Evolutionary conservation across 176 grass and related monocot genomes (phyloP), one percentile per base, ranked within the genome.

Genomic region (Eremochloa ophiuroides): DNA sequence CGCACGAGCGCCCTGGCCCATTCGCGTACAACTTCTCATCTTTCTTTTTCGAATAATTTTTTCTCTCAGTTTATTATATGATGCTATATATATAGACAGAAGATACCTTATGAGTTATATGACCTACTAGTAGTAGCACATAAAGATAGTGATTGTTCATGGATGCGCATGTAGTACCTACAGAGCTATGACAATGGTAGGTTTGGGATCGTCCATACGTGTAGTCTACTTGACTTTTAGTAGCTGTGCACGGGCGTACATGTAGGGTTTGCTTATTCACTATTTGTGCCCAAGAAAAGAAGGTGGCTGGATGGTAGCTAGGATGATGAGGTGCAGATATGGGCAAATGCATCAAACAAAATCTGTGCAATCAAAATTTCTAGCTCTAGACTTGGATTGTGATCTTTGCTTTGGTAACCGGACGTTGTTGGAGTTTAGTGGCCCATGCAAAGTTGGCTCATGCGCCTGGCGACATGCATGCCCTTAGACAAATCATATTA

Each of bases 1-100:
- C 80, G 51, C 90, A 93, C 92, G 92, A 89, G 92, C 87, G 88
- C 88, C 87, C 60, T 83, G 91, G 31, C 83, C 84, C 90, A 94
- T 85, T 22, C 68, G 47, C 44, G 66, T 17, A 65, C 41, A 55
- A 46, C 74, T 67, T 78, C 20, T 34, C 29, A 53, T 39, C 33
- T 40, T 62, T 87, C 26, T 82, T 63, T 87, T 87, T 9, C 8
- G 7, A 56, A 12, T 61, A 4, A 0, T 26, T 58, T 67, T 27
- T 9, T 0, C 25, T 30, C 3, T 41, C 4, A 6, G 20, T 5
- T 44, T 17, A 30, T 15, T 2, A 22, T 11, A 29, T 58, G n/a
- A n/a, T n/a, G n/a, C n/a, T n/a, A n/a, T 27, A 44, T 30, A 20
- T 26, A n/a, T 83, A 10, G 35, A 71, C 6, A 31, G 53, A 30